Base-by-base conservation (phyloP, 2,329 filamentous ascomycete genomes). In the Cladosporium phlei region DNA sequence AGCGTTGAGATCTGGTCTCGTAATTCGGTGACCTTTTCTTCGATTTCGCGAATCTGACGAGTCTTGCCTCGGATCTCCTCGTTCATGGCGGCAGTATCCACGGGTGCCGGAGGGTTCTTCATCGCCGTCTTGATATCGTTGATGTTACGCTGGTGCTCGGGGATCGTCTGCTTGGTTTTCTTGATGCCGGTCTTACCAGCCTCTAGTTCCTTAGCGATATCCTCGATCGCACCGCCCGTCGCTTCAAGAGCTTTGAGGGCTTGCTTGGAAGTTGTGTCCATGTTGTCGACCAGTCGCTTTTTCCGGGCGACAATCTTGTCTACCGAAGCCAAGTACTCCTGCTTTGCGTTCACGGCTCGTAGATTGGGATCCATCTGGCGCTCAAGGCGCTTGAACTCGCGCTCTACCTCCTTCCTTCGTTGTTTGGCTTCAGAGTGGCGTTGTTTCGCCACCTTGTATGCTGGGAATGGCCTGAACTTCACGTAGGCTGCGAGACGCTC, bases 21-120 rank as follows among this genome's bases (percentile, higher is more conserved):
- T 16, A 77, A 65, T 8, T 66, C 63, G 29, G 49, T 63, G 14
- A 72, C 76, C 48, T 72, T 59, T 1, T 62, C 62, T 17, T 66
- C 67, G 17, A 78, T 55, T 0, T 75, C 71, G 0, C 78, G 74
- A 1, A 70, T 59, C 21, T 62, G 55, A 12, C 52, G 53, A 4
- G 67, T 68, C 48, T 83, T 74, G 38, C 85, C 78, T 65, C 83
- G 74, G 64, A 89, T 83, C 52, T 79, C 79, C 43, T 80, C 77
- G 54, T 91, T 93, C 69, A 82, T 90, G 4, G 79, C 79, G 4
- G 75, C 71, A 8, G 79, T 66, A 59, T 93, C 82, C 59, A 93
- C 88, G 5, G 82, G 76, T 0, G 76, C 71, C 0, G 84, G 82
- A 0, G 83, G 80, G 10, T 74, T 73, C 48, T 81, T 77, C 53